Evolutionary conservation across 2,329 filamentous ascomycete species (phyloP).

Genomic region (Xylaria sp.): DNA sequence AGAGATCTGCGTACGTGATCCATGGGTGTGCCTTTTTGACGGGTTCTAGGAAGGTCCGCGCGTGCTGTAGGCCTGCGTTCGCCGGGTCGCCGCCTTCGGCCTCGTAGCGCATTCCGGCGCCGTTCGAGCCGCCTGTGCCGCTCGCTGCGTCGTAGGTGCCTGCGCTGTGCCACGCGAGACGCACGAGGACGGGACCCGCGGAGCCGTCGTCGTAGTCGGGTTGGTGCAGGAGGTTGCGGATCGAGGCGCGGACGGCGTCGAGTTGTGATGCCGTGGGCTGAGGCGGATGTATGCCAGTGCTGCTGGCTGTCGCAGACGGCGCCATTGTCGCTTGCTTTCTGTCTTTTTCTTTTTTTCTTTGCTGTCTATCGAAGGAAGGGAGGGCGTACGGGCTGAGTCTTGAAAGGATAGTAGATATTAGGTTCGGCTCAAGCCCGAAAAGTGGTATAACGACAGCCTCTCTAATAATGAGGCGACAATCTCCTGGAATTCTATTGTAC

Average conservation of each 20-base stretch:
- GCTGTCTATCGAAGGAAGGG: background rate
- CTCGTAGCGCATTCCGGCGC: slow-evolving; percentile 74
- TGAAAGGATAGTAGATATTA: too few relatives aligned
- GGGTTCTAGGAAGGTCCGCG: slow-evolving; percentile 71
- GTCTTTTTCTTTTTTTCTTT: background rate
- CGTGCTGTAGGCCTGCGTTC: slow-evolving; percentile 72
- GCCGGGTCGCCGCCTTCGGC: slow-evolving; percentile 71
- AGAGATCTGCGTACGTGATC: slow-evolving; percentile 74
- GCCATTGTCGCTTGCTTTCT: background rate
- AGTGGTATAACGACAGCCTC: too few relatives aligned
- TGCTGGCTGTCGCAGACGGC: background rate
- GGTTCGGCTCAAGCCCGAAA: background rate
- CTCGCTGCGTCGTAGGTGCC: slow-evolving; percentile 70
- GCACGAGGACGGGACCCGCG: slow-evolving; percentile 71
- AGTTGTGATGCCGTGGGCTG: slow-evolving; percentile 43
- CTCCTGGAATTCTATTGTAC: too few relatives aligned
- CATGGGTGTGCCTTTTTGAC: slow-evolving; percentile 68
- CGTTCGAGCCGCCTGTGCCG: slow-evolving; percentile 72
- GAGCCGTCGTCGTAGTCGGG: slow-evolving; percentile 74
- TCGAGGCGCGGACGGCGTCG: slow-evolving; percentile 61
- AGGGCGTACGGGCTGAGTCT: too few relatives aligned
- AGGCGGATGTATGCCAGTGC: slow-evolving; percentile 6
- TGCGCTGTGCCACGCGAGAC: slow-evolving; percentile 72
- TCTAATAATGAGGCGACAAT: background rate
- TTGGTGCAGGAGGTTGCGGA: slow-evolving; percentile 64